Base-by-base conservation (phyloP, 2,329 filamentous ascomycete genomes). In the Cytospora leucostoma region DNA sequence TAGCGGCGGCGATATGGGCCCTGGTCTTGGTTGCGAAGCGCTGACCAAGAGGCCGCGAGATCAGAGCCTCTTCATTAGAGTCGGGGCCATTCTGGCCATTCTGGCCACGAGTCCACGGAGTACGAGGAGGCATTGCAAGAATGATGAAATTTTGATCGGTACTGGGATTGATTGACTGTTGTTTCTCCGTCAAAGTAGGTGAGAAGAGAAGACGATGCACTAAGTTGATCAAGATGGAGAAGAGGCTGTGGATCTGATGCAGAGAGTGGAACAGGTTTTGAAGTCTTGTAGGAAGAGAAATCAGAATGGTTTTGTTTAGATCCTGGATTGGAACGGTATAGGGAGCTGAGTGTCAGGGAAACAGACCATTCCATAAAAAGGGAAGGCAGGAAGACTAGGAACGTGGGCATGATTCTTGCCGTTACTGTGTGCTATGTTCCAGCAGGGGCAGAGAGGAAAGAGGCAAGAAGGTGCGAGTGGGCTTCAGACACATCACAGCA, bases 1-100 rank as follows among this genome's bases (percentile, higher is more conserved):
- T 65, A 38, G 78, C 70, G n/a, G 80, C 76, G 51, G 80, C 73
- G 13, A 77, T 61, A 32, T 76, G 70, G 59, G 79, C 78, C 61
- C 68, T 66, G 59, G 59, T 27, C 11, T 56, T 49, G 19, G 51
- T 55, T 12, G 52, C 33, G 38, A 57, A 50, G 15, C 56, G 62
- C 56, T 51, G 55, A 49, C 59, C 62, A 7, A 53, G 19, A 38
- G 47, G 51, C 10, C 35, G 58, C 15, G 61, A 61, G 57, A 59
- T 56, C n/a, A 60, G 44, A n/a, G 49, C 32, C 49, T 64, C 61
- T 27, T 50, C 54, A 56, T 40, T 65, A 49, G 59, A 58, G 38
- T 62, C 58, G 33, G 58, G 37, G 32, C 49, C 38, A 59, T 44
- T 33, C 27, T 40, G 52, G 38, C 33, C 59, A 17, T 53, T 61